These are phyloP conservation scores for Penicillium sp. DNA, from an alignment of 2,329 filamentous ascomycete genomes.

Conservation along the genomic window DNA sequence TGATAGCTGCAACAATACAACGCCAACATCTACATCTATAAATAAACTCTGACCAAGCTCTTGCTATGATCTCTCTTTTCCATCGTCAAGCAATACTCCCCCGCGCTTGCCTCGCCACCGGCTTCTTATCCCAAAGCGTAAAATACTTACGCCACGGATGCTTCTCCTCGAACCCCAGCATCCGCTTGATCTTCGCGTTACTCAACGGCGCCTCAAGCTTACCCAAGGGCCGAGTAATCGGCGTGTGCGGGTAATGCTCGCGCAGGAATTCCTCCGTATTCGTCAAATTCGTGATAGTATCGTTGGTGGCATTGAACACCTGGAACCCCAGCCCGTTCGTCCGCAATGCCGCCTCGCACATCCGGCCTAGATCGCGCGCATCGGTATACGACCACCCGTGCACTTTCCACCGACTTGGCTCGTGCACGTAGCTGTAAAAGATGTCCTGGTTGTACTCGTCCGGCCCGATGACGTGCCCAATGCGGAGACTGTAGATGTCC, in stretches of 20 bases:
- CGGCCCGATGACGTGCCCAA: constrained; percentile 64
- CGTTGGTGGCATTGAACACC: constrained; percentile 65
- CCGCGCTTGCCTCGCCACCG: neutral
- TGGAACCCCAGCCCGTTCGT: constrained; percentile 59
- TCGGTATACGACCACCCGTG: constrained; percentile 68
- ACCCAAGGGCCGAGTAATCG: constrained; percentile 57
- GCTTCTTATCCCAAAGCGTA: constrained; percentile 19
- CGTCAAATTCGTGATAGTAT: constrained; percentile 56
- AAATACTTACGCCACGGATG: constrained; percentile 41
- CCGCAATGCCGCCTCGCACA: constrained; percentile 58
- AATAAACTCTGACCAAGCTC: neutral
- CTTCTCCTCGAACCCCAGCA: constrained; percentile 61
- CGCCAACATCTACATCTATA: neutral
- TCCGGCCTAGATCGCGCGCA: constrained; percentile 62
- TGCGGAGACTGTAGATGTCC: constrained; percentile 64
- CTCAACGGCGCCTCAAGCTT: constrained; percentile 63
- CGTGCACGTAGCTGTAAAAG: constrained; percentile 55
- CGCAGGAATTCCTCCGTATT: constrained; percentile 57
- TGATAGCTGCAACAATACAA: neutral
- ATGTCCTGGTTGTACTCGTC: constrained; percentile 57
- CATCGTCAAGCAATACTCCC: neutral
- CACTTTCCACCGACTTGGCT: constrained; percentile 55
- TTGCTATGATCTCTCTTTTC: too few species aligned
- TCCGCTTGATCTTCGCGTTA: constrained; percentile 60
- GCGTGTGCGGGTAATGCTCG: constrained; percentile 51